Percentiles rank a stretch among this genome's conserved stretches.
Evolutionary conservation across 331 rosid species (phyloP).

Genomic region (Quercus phellos): DNA sequence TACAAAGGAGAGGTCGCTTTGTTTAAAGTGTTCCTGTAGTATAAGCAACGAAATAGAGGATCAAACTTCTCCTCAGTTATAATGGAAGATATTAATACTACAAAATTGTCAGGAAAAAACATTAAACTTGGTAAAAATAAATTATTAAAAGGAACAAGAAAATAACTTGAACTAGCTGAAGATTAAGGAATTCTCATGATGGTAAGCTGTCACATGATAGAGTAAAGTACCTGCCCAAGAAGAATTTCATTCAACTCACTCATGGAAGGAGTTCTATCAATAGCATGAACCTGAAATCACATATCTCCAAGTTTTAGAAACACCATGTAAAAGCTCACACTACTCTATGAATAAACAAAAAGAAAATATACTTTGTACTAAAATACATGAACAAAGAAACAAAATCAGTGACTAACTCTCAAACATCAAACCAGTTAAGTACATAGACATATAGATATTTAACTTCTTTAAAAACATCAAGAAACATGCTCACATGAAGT

Average conservation of each 20-base stretch:
- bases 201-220: neutral
- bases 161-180: constrained; percentile 6
- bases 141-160: neutral
- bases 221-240: constrained; percentile 78
- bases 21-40: constrained; percentile 84
- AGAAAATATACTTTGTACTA: neutral
- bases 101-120: neutral
- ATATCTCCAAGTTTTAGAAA: constrained; percentile 22
- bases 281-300: constrained; percentile 73
- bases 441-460: neutral
- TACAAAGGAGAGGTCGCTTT: constrained; percentile 85
- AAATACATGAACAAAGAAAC: neutral
- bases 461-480: neutral
- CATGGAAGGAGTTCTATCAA: constrained; percentile 98
- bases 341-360: constrained; percentile 1
- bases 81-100: neutral
- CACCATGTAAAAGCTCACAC: constrained; percentile 13
- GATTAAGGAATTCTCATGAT: constrained; percentile 7
- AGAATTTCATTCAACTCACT: constrained; percentile 92
- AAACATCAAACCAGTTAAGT: neutral
- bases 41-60: constrained; percentile 14
- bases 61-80: neutral
- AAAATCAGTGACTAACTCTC: neutral
- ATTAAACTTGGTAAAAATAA: neutral
- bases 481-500: neutral